Evolutionary conservation across 352 stramenopile genomes (phyloP).

Genomic region (Phytophthora agathidicida): DNA sequence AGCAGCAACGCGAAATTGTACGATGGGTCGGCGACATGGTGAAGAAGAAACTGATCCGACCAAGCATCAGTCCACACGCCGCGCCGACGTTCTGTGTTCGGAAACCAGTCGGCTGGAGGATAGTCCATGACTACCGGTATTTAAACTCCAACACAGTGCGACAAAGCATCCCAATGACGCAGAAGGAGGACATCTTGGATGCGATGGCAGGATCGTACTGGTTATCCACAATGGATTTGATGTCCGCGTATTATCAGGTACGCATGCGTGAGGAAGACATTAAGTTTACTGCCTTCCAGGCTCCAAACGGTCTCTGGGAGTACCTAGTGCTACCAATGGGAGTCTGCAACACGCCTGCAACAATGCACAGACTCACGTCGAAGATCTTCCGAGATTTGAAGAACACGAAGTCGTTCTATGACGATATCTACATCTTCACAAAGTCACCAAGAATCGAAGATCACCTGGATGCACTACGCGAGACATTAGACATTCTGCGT

Average conservation of each 20-base stretch:
- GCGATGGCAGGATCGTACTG: neutral
- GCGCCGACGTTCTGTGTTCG: neutral
- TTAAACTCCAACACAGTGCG: neutral
- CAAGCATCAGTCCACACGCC: neutral
- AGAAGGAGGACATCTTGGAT: neutral
- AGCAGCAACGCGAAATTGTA: too few species aligned
- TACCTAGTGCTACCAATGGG: constrained; percentile 6
- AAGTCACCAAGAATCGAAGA: neutral
- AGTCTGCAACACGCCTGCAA: neutral
- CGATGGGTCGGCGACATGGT: too few species aligned
- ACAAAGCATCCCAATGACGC: neutral
- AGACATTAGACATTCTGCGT: neutral
- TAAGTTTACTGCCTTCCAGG: constrained; percentile 8
- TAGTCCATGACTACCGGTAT: constrained; percentile 8
- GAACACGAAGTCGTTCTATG: constrained; percentile 7
- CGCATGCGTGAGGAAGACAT: constrained; percentile 2
- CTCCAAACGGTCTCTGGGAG: neutral
- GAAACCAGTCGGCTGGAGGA: neutral
- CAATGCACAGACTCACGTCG: constrained; percentile 1
- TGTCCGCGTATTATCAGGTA: constrained; percentile 7
- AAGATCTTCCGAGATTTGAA: neutral
- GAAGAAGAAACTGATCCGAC: too few species aligned
- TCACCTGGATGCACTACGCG: neutral
- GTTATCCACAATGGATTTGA: constrained; percentile 2
- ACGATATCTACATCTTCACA: constrained; percentile 5